Evolutionary conservation across 306 rosid genomes (phyloP).

Genomic region (Aeschynomene evenia): DNA sequence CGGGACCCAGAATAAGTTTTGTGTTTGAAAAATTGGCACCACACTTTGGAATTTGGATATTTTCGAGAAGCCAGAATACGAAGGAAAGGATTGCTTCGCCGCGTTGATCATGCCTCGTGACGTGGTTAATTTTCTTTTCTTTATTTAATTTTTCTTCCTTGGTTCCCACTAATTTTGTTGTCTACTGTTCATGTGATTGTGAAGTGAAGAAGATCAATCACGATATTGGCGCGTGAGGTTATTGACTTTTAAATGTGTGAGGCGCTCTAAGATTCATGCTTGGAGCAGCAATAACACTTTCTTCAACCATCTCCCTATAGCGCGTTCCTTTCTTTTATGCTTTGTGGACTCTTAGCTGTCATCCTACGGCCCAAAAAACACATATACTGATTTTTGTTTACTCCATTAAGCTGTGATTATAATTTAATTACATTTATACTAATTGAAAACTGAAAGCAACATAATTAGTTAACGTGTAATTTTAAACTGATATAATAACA

Average conservation of each 20-base stretch:
- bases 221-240: slow-evolving; percentile 30
- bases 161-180: background rate
- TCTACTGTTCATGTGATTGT: background rate
- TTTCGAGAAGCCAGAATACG: slow-evolving; percentile 22
- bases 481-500: background rate
- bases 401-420: too few relatives aligned
- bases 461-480: too few relatives aligned
- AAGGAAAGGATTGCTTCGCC: slow-evolving; percentile 28
- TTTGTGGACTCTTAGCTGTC: slow-evolving; percentile 29
- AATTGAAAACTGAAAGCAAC: background rate
- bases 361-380: background rate
- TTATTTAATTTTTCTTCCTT: background rate
- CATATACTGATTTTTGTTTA: too few relatives aligned
- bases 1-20: slow-evolving; percentile 14
- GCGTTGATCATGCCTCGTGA: slow-evolving; percentile 50
- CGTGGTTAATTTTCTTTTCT: slow-evolving; percentile 1
- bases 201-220: background rate
- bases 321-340: slow-evolving; percentile 22
- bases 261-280: slow-evolving; percentile 28
- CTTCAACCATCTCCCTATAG: background rate
- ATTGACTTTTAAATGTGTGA: background rate
- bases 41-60: slow-evolving; percentile 13
- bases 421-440: too few relatives aligned
- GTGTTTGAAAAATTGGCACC: background rate
- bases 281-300: background rate